Evolutionary conservation across 1,139 yeast species (phyloP).

Genomic region (Magnusiomyces suaveolens): DNA sequence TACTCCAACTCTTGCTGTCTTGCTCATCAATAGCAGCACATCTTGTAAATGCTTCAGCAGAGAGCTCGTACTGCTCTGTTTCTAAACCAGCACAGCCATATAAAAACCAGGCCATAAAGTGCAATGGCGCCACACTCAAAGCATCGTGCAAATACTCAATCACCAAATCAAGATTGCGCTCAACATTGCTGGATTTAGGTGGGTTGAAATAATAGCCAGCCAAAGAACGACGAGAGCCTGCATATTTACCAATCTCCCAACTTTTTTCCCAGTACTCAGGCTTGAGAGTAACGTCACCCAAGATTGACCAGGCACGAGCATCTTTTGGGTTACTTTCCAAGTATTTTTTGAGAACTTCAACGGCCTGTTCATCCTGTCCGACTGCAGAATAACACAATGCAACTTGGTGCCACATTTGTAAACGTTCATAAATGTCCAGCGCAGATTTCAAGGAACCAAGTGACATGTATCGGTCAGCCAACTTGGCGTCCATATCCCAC

Average conservation of each 20-base stretch:
- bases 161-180: conserved; percentile 46
- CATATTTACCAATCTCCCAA: conserved; percentile 77
- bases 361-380: conserved; percentile 65
- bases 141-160: conserved; percentile 67
- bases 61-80: conserved; percentile 57
- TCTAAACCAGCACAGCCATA: conserved; percentile 90
- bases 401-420: conserved; percentile 68
- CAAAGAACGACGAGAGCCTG: conserved; percentile 77
- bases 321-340: conserved; percentile 55
- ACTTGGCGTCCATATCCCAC: conserved; percentile 71
- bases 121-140: conserved; percentile 63
- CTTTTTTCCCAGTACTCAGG: conserved; percentile 74
- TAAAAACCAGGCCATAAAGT: conserved; percentile 78
- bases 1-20: conserved; percentile 88
- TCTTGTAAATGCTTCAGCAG: conserved; percentile 88
- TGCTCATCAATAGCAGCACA: conserved; percentile 82
- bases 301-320: conserved; percentile 73
- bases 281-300: conserved; percentile 78
- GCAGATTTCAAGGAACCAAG: conserved; percentile 83
- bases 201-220: conserved; percentile 65
- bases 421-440: conserved; percentile 74
- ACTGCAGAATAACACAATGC: conserved; percentile 87
- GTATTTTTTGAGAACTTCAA: conserved; percentile 46
- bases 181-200: conserved; percentile 45
- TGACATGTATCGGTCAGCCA: conserved; percentile 84